Percentiles rank a stretch among this genome's conserved stretches.
These are phyloP conservation scores for Saccharomyces hybrid DNA, from an alignment of 1,139 yeast genomes.

Conservation along the genomic window DNA sequence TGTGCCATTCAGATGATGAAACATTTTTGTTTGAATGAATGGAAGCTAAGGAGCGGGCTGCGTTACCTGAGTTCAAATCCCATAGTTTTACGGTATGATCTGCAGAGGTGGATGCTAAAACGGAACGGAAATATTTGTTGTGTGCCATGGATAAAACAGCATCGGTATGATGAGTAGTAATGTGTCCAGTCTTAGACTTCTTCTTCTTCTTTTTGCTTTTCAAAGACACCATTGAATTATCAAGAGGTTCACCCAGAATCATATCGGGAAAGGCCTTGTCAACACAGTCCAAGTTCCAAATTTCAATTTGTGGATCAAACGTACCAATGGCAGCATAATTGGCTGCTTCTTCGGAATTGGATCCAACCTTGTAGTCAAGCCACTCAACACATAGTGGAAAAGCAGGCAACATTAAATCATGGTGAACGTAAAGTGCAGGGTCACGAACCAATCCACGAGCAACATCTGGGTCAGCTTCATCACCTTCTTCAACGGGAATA, in stretches of 20 bases:
- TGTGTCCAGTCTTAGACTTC: conserved; percentile 47
- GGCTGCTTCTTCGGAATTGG: conserved; percentile 47
- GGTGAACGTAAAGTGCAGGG: conserved; percentile 81
- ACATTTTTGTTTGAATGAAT: conserved; percentile 58
- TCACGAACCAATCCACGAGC: conserved; percentile 67
- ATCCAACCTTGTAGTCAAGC: conserved; percentile 66
- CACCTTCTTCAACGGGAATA: conserved; percentile 53
- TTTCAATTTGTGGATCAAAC: conserved; percentile 93
- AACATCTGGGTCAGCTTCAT: conserved; percentile 54
- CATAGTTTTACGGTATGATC: conserved; percentile 91
- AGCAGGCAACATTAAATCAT: conserved; percentile 93
- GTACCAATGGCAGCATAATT: conserved; percentile 96
- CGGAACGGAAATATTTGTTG: conserved; percentile 73
- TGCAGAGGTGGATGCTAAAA: conserved; percentile 91
- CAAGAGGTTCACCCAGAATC: conserved; percentile 73
- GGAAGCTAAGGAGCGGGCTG: conserved; percentile 59
- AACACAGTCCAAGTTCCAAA: conserved; percentile 89
- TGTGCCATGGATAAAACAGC: conserved; percentile 86
- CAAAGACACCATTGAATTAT: conserved; percentile 39
- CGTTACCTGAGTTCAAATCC: conserved; percentile 74
- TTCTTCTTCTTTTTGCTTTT: conserved; percentile 44
- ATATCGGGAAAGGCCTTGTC: conserved; percentile 94
- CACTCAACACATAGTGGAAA: conserved; percentile 97
- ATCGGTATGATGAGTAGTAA: conserved; percentile 81
- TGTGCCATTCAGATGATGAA: conserved; percentile 83